These are phyloP conservation scores for Nigrospora osmanthi DNA, from an alignment of 2,329 filamentous ascomycete species.

Conservation along the genomic window DNA sequence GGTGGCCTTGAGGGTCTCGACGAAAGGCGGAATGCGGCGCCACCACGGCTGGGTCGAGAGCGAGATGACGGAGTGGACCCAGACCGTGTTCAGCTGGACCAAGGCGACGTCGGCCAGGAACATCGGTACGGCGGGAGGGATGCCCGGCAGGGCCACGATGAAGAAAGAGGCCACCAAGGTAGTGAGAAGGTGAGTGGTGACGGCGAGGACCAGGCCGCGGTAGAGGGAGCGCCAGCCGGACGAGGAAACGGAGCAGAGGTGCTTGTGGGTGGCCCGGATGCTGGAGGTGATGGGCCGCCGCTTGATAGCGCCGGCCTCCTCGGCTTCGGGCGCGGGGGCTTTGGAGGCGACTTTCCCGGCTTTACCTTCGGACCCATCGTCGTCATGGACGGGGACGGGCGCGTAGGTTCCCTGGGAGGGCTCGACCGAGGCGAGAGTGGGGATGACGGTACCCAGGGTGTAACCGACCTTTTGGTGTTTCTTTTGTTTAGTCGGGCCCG, in stretches of 20 bases:
- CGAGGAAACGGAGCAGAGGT: conserved; percentile 48
- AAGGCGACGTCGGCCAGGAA: conserved; percentile 47
- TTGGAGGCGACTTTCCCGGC: conserved; percentile 21
- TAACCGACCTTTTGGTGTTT: conserved; percentile 31
- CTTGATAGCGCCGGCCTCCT: conserved; percentile 1
- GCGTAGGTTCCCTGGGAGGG: conserved; percentile 29
- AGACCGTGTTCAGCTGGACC: conserved; percentile 64
- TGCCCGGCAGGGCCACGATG: conserved; percentile 15
- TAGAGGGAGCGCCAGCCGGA: conserved; percentile 56
- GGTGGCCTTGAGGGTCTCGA: conserved; percentile 58
- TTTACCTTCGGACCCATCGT: neutral
- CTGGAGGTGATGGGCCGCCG: conserved; percentile 38
- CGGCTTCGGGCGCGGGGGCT: conserved; percentile 12
- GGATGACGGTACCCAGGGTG: conserved; percentile 40
- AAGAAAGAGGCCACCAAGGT: conserved; percentile 8
- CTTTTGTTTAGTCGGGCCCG: neutral
- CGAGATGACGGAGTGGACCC: conserved; percentile 83
- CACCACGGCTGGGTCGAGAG: conserved; percentile 57
- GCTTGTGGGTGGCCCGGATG: conserved; percentile 39
- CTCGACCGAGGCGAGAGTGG: conserved; percentile 49
- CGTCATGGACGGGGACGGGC: neutral
- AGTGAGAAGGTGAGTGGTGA: conserved; percentile 13
- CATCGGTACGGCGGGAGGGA: conserved; percentile 6
- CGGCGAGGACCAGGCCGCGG: conserved; percentile 55
- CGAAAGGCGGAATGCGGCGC: conserved; percentile 59